Evolutionary conservation across 169 alveolate genomes (phyloP).

Genomic region (Plasmodium malariae): DNA sequence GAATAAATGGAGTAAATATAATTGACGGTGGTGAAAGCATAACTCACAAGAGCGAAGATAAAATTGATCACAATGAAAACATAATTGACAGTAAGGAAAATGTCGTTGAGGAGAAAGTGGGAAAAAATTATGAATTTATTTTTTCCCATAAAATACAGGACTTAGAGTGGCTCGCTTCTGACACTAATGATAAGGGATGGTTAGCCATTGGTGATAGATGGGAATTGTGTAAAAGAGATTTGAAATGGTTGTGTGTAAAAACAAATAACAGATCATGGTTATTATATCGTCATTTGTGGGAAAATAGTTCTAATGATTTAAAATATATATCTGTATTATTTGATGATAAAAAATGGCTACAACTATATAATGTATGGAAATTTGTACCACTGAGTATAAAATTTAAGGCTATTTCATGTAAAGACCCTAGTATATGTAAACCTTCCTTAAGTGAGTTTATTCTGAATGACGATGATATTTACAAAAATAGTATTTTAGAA

Average conservation of each 20-base stretch:
- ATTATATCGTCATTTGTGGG: slow-evolving; percentile 63
- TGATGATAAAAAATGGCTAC: slow-evolving; percentile 71
- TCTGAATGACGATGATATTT: slow-evolving; percentile 24
- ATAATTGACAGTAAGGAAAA: slow-evolving; percentile 4
- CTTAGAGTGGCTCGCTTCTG: slow-evolving; percentile 71
- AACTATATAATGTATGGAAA: slow-evolving; percentile 57
- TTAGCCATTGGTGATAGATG: slow-evolving; percentile 63
- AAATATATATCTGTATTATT: slow-evolving; percentile 58
- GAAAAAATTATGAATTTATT: background rate
- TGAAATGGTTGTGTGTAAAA: slow-evolving; percentile 69
- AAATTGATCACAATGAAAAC: no score
- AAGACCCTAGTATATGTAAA: slow-evolving; percentile 47
- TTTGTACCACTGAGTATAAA: slow-evolving; percentile 52
- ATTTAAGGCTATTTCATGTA: slow-evolving; percentile 53
- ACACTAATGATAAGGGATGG: slow-evolving; percentile 76
- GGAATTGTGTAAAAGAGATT: slow-evolving; percentile 66
- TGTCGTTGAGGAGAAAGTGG: background rate
- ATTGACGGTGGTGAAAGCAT: background rate
- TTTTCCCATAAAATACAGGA: slow-evolving; percentile 71
- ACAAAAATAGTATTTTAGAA: slow-evolving; percentile 8
- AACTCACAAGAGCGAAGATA: background rate
- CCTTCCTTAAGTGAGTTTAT: slow-evolving; percentile 59
- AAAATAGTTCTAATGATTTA: slow-evolving; percentile 64
- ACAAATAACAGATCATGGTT: slow-evolving; percentile 73
- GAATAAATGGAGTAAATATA: slow-evolving; percentile 13